These are phyloP conservation scores for Fusarium pininemorale DNA, from an alignment of 2,329 filamentous ascomycete genomes.

Conservation along the genomic window DNA sequence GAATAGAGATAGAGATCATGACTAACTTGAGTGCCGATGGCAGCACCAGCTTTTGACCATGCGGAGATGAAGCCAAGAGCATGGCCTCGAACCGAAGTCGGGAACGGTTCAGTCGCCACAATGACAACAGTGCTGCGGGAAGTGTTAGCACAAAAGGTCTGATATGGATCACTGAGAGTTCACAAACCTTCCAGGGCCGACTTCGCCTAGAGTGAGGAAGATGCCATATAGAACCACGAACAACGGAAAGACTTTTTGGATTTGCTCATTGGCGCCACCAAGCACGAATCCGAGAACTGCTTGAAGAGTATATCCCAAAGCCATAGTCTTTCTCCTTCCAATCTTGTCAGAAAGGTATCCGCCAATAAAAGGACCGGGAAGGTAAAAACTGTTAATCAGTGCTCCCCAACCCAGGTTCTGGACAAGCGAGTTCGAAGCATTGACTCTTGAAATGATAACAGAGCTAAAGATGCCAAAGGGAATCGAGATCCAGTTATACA, in stretches of 20 bases:
- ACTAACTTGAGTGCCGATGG: not conserved
- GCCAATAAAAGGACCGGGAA: not conserved
- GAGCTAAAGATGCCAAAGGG: conserved; percentile 10
- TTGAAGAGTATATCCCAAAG: not conserved
- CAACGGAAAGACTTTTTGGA: not conserved
- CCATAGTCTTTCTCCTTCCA: not conserved
- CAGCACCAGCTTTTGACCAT: conserved; percentile 4
- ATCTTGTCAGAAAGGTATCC: not conserved
- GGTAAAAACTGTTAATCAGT: conserved; percentile 1
- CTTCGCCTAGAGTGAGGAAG: not conserved
- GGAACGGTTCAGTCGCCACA: conserved; percentile 2
- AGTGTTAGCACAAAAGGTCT: not conserved
- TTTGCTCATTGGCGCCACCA: not conserved
- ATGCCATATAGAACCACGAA: not conserved
- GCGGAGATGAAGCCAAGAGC: not conserved
- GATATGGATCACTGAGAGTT: fast-evolving
- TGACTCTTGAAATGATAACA: not conserved
- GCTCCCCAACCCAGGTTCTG: conserved; percentile 6
- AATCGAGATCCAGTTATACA: conserved; percentile 8
- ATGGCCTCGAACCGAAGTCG: not conserved
- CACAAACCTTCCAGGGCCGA: not conserved
- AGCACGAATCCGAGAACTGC: not conserved
- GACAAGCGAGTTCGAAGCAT: not conserved
- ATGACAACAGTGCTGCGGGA: not conserved
- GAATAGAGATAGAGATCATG: no score